These are phyloP conservation scores for Pleurotus cornucopiae DNA, from an alignment of 768 basidiomycete species.

Conservation along the genomic window DNA sequence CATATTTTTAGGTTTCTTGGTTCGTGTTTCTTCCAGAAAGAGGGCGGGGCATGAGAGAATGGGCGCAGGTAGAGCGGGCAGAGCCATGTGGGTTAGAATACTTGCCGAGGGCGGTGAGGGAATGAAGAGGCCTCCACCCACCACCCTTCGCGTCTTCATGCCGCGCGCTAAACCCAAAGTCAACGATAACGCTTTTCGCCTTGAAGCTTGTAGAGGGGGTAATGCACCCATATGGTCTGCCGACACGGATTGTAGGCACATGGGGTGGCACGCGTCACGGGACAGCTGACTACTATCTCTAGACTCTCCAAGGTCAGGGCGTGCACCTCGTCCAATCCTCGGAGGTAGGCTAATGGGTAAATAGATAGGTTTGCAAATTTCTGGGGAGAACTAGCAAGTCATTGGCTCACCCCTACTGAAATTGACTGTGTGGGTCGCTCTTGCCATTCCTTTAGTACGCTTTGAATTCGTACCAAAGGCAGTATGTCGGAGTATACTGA, in stretches of 20 bases:
- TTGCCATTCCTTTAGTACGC: no score
- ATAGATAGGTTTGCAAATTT: neutral
- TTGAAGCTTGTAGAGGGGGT: neutral
- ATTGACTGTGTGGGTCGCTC: no score
- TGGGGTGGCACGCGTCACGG: neutral
- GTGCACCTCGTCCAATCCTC: constrained; percentile 7
- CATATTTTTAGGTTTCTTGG: neutral
- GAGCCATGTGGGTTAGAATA: neutral
- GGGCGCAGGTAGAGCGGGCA: constrained; percentile 4
- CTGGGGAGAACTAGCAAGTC: no score
- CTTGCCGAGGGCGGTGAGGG: neutral
- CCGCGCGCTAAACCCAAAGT: neutral
- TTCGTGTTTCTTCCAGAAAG: neutral
- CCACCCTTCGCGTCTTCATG: no score
- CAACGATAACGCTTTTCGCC: neutral
- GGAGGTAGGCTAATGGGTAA: neutral
- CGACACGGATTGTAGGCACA: neutral
- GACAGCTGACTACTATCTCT: neutral
- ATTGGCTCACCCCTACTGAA: no score
- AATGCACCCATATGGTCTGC: neutral
- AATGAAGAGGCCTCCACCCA: no score
- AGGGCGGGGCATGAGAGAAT: neutral
- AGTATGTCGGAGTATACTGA: no score
- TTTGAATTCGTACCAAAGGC: no score
- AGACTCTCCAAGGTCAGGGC: neutral